Conservation (phyloP, 495 filamentous ascomycete species). For the Pseudotulostoma volvatum region DNA sequence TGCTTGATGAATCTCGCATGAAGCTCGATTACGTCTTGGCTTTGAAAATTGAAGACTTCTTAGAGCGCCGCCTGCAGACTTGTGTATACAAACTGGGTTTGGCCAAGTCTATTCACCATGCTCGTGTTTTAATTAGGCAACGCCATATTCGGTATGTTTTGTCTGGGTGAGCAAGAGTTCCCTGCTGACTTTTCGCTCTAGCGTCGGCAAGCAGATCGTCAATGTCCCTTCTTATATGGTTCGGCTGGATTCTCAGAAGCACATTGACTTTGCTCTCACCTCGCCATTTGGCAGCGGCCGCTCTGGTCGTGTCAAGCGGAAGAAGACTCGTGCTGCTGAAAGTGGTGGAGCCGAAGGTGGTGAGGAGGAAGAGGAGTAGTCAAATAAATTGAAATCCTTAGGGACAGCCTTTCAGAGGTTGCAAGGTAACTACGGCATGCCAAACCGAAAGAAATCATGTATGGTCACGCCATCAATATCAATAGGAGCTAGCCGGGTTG, state of each 20-base stretch:
- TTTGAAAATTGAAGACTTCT: conserved; percentile 95
- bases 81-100: conserved; percentile 99
- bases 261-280: conserved; percentile 97
- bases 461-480: conserved; percentile 27
- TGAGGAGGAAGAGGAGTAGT: conserved; percentile 83
- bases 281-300: conserved; percentile 97
- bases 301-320: conserved; percentile 89
- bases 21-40: conserved; percentile 99
- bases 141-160: conserved; percentile 71
- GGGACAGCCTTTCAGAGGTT: conserved; percentile 3
- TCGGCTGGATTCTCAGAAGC: conserved; percentile 99
- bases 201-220: conserved; percentile 99
- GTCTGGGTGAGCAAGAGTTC: background rate
- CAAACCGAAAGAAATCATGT: conserved; percentile 30
- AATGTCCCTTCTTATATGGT: conserved; percentile 98
- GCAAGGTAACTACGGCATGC: conserved; percentile 22
- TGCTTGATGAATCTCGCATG: conserved; percentile 99
- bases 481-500: conserved; percentile 5
- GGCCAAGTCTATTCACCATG: conserved; percentile 99
- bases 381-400: conserved; percentile 23
- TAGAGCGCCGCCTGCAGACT: conserved; percentile 97
- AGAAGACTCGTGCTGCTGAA: conserved; percentile 96
- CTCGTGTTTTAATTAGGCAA: conserved; percentile 97
- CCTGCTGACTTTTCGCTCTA: conserved; percentile 12
- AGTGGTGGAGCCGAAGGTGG: conserved; percentile 71